Evolutionary conservation across 257 asterid species (phyloP), one percentile per base, ranked within the genome.

Genomic region (Anisodus tanguticus): DNA sequence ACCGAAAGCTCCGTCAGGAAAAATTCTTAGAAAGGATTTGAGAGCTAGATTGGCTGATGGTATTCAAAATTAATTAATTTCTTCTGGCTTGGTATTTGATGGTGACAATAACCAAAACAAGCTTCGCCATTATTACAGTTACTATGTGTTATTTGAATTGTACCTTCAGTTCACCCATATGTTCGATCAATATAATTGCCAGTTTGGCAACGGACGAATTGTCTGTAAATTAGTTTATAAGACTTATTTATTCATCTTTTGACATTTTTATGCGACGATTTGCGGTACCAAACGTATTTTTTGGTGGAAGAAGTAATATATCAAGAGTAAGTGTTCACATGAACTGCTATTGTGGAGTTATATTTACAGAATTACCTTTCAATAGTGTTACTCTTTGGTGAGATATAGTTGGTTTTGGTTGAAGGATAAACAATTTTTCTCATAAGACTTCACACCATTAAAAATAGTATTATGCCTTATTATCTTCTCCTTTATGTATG

Each of bases 1-100:
- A 66, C 99, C 99, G 0, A 94, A 94, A 86, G 90, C 93, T 83
- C 99, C 99, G 3, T 91, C 98, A 0, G 99, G 99, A 31, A 95
- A 95, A 62, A 95, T 95, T 85, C 89, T 95, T 91, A 91, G 99
- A 54, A 95, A 95, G 91, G 97, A 95, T 62, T 88, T 95, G 87
- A 91, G 96, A 90, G 96, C 97, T 71, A 93, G 86, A 89, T 85
- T 94, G 51, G 94, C 93, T 3, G 90, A 87, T 49, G 90, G 86
- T 19, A 35, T 89, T 66, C 72, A 86, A 45, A 87, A 82, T 79
- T 79, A 86, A 82, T 70, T 71, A 70, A 12, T 54, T 54, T 35
- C 39, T 19, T 19, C 2, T 6, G 26, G 66, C 10, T 59, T 59
- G 66, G 64, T 1, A 59, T 59, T n/a, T 59, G 66, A 58, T 19